Percentiles rank a stretch among this genome's conserved stretches.
Conservation (phyloP, 1,284 basidiomycete genomes). For the Naganishia sp. region DNA sequence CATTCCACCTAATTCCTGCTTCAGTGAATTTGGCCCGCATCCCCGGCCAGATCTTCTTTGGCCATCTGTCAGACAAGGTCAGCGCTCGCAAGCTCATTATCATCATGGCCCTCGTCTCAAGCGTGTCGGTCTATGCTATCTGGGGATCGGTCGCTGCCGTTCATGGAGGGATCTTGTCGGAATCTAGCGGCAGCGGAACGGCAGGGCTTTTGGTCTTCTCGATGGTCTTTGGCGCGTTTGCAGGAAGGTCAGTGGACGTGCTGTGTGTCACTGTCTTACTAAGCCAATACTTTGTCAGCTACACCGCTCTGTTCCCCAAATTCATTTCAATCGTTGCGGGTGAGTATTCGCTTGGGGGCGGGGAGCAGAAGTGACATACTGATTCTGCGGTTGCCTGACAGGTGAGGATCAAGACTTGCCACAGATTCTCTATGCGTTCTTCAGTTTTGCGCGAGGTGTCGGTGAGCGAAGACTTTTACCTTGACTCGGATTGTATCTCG, state of each 20-base stretch:
- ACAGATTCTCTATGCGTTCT: constrained; percentile 39
- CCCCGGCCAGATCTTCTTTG: constrained; percentile 39
- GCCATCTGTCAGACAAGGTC: constrained; percentile 37
- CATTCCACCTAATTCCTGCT: no score
- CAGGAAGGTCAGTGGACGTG: constrained; percentile 36
- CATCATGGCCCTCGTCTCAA: constrained; percentile 35
- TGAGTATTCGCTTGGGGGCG: constrained; percentile 12
- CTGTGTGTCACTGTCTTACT: background rate
- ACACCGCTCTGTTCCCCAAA: constrained; percentile 39
- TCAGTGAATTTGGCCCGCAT: constrained; percentile 40
- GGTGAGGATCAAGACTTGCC: constrained; percentile 39
- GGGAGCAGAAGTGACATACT: background rate
- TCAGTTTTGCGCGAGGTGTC: constrained; percentile 40
- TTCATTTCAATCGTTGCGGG: constrained; percentile 37
- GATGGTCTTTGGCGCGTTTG: constrained; percentile 39
- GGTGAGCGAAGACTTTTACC: background rate
- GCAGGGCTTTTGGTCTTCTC: constrained; percentile 38
- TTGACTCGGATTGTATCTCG: no score
- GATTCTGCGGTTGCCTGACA: background rate
- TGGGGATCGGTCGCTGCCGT: constrained; percentile 39
- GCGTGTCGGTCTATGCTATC: constrained; percentile 37
- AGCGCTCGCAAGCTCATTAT: constrained; percentile 37
- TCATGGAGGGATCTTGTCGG: background rate
- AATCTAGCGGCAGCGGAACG: constrained; percentile 7
- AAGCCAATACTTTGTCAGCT: constrained; percentile 26